Conservation (phyloP, 2,329 filamentous ascomycete genomes). For the Cercospora sesami region DNA sequence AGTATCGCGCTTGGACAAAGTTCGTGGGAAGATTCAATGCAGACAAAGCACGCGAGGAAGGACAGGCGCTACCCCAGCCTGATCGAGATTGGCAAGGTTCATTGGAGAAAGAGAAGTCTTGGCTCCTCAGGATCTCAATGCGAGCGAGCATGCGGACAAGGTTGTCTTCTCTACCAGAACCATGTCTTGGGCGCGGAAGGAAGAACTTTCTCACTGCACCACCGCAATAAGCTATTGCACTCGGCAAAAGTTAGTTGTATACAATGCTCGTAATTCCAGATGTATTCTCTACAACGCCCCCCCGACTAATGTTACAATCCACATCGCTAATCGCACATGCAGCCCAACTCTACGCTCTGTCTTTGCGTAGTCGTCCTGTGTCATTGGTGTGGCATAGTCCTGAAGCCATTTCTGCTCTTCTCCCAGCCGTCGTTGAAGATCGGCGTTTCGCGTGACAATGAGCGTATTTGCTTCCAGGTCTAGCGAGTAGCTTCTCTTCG, state of each 20-base stretch:
- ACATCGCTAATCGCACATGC: constrained; percentile 87
- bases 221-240: neutral
- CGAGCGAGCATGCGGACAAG: neutral
- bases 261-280: neutral
- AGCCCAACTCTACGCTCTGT: constrained; percentile 81
- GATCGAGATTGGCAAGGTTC: neutral
- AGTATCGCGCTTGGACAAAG: neutral
- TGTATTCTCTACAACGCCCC: constrained; percentile 67
- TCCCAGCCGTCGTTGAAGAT: constrained; percentile 69
- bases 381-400: constrained; percentile 68
- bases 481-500: constrained; percentile 85
- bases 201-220: neutral
- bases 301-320: constrained; percentile 81
- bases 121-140: neutral
- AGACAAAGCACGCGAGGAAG: neutral
- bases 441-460: constrained; percentile 75
- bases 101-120: neutral
- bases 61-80: neutral
- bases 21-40: neutral
- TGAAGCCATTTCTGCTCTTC: constrained; percentile 80
- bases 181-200: neutral
- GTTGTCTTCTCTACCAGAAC: neutral
- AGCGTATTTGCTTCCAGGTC: constrained; percentile 88
- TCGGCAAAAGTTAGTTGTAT: neutral
- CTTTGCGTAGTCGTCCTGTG: constrained; percentile 74